phyloP scores from a whole-genome alignment of 768 basidiomycete species.

The Lentinula aciculospora region DNA sequence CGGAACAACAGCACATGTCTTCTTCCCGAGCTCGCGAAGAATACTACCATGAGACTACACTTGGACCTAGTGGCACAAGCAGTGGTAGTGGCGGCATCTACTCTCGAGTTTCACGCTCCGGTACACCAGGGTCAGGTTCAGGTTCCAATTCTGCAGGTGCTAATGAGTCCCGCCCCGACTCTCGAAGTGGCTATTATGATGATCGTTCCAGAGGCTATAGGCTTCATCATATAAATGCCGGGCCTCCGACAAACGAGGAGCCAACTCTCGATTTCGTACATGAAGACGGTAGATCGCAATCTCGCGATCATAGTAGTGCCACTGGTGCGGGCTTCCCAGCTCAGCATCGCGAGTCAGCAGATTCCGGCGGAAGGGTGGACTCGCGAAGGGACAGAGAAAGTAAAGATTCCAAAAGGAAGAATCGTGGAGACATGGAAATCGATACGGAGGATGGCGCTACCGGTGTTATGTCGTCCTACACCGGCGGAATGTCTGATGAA shows the following conservation, averaged over 20 bases:
- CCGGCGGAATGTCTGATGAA: slow-evolving; percentile 29
- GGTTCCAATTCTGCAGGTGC: slow-evolving; percentile 30
- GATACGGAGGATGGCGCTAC: slow-evolving; percentile 36
- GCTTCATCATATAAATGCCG: slow-evolving; percentile 45
- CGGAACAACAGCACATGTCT: neutral
- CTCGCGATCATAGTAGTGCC: slow-evolving; percentile 32
- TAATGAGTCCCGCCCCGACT: slow-evolving; percentile 48
- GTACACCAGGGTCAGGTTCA: slow-evolving; percentile 49
- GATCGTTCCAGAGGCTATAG: slow-evolving; percentile 44
- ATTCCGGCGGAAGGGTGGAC: slow-evolving; percentile 28
- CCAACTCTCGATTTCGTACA: slow-evolving; percentile 38
- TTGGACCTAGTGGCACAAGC: slow-evolving; percentile 16
- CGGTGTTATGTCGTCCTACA: slow-evolving; percentile 20
- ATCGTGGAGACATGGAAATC: slow-evolving; percentile 59
- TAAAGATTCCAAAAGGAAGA: slow-evolving; percentile 40
- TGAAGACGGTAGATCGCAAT: slow-evolving; percentile 43
- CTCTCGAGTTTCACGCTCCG: slow-evolving; percentile 43
- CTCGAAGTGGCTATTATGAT: slow-evolving; percentile 43
- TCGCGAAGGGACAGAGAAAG: slow-evolving; percentile 12
- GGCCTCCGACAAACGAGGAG: slow-evolving; percentile 23
- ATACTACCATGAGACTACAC: slow-evolving; percentile 31
- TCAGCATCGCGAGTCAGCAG: slow-evolving; percentile 33
- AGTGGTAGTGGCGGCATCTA: slow-evolving; percentile 22
- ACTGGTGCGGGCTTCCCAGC: slow-evolving; percentile 24
- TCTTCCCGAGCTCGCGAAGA: slow-evolving; percentile 1